phyloP scores from a whole-genome alignment of 441 rosid genomes.

The Mallotus repandus region DNA sequence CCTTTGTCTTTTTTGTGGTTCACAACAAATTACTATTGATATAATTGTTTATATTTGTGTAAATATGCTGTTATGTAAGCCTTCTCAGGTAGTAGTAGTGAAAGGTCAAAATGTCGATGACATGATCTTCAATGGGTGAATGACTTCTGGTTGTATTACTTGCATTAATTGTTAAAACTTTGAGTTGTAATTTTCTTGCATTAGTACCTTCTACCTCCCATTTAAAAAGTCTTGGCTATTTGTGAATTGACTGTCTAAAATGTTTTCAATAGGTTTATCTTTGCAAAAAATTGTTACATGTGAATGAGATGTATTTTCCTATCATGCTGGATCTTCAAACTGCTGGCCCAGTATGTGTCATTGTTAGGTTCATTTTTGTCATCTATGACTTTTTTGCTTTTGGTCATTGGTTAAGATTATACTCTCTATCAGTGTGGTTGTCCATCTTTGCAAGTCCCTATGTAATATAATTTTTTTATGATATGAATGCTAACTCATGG shows the following conservation, averaged over 20 bases:
- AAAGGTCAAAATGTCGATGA: neutral
- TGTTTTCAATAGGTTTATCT: constrained; percentile 69
- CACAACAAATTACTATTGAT: neutral
- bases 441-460: neutral
- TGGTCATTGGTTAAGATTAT: neutral
- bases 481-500: constrained; percentile 11
- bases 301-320: constrained; percentile 98
- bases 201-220: neutral
- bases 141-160: neutral
- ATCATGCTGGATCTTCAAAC: constrained; percentile 89
- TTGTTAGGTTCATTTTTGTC: neutral
- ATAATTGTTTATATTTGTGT: neutral
- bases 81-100: neutral
- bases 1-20: constrained; percentile 2
- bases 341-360: constrained; percentile 88
- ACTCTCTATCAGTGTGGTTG: neutral
- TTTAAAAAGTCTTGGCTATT: neutral
- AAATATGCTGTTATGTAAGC: neutral
- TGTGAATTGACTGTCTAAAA: neutral
- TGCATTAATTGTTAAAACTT: neutral
- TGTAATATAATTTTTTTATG: neutral
- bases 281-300: constrained; percentile 85
- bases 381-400: neutral
- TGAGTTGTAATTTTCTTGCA: neutral
- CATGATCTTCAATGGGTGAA: neutral